Evolutionary conservation across 257 asterid species (phyloP), one percentile per base, ranked within the genome.

Genomic region (Buddleja alternifolia): DNA sequence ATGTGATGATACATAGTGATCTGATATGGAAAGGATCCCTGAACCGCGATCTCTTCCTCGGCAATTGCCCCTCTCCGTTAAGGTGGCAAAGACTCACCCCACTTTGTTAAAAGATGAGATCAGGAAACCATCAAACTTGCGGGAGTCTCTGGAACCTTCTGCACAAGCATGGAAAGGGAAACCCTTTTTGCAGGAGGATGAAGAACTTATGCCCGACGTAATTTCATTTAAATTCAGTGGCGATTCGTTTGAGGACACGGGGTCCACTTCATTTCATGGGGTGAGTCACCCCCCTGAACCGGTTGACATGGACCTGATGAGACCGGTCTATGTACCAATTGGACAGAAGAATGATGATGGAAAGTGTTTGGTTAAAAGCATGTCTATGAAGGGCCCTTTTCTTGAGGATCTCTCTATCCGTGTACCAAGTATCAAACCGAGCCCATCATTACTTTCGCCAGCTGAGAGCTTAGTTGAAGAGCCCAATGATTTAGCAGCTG

Each of bases 251-350:
- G 97, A 86, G 70, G 95, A 90, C 36, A 23, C 50, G 57, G 88
- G 88, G 52, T 79, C 92, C 34, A 80, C 87, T 63, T 85, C 95
- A 4, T 90, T 90, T 68, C 90, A 84, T 69, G 97, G 96, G 58
- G 97, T 72, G 63, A 88, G 90, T 63, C 97, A 88, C 57, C 97
- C 97, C 16, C 84, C 87, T 4, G 96, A 88, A 69, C 97, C 96
- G 1, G 74, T 83, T 32, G 97, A 88, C 54, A 51, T 67, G 1
- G 90, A 86, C 77, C 75, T 82, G 14, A 84, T 87, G 95, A 84
- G 76, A 65, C 95, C 90, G 7, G 84, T 90, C 14, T 84, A 68
- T 65, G 79, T 87, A n/a, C 85, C 93, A 0, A 82, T 89, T 73
- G 80, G 81, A 25, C 82, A 81, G 75, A 82, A 63, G 29, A 78